A percentile compares a stretch with the other conserved stretches of the same genome.
These are phyloP conservation scores for Globisporangium rhizosaccharum DNA, from an alignment of 352 stramenopile species.

Conservation along the genomic window DNA sequence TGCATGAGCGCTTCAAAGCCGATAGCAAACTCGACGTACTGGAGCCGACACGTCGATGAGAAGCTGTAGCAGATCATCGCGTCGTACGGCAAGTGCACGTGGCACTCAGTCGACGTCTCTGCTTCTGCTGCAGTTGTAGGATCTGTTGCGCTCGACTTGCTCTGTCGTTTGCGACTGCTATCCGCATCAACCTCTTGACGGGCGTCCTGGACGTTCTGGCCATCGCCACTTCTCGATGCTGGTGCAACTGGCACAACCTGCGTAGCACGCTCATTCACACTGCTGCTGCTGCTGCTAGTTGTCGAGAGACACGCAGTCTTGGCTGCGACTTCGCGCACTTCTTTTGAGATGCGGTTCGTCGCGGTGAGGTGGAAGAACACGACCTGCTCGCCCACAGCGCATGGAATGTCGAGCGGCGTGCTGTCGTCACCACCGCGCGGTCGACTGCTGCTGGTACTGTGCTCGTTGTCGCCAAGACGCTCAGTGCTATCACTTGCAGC, in stretches of 20 bases:
- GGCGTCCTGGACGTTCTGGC: slow-evolving; percentile 2
- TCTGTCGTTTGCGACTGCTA: too few relatives aligned
- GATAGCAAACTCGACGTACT: slow-evolving; percentile 87
- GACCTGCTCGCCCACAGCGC: slow-evolving; percentile 39
- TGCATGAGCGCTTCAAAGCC: slow-evolving; percentile 83
- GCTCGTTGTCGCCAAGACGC: too few relatives aligned
- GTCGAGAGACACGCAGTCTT: slow-evolving; percentile 54
- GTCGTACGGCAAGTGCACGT: slow-evolving; percentile 70
- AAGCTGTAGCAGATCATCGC: slow-evolving; percentile 87
- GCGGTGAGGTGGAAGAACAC: slow-evolving; percentile 67
- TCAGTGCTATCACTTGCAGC: not conserved
- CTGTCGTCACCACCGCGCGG: slow-evolving; percentile 47
- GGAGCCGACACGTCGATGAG: slow-evolving; percentile 31
- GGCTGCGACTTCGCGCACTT: slow-evolving; percentile 49
- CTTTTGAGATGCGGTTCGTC: slow-evolving; percentile 67
- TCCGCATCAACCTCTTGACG: not conserved
- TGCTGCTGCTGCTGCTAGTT: slow-evolving; percentile 1
- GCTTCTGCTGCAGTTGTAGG: not conserved
- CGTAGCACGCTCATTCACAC: too few relatives aligned
- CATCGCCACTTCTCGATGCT: slow-evolving; percentile 4
- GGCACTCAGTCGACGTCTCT: slow-evolving; percentile 32
- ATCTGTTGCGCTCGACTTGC: too few relatives aligned
- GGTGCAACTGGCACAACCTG: slow-evolving; percentile 3
- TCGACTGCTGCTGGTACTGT: slow-evolving; percentile 14
- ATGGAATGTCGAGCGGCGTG: slow-evolving; percentile 58